These are phyloP conservation scores for Colletotrichum nymphaeae DNA, from an alignment of 2,329 filamentous ascomycete species.

Conservation along the genomic window DNA sequence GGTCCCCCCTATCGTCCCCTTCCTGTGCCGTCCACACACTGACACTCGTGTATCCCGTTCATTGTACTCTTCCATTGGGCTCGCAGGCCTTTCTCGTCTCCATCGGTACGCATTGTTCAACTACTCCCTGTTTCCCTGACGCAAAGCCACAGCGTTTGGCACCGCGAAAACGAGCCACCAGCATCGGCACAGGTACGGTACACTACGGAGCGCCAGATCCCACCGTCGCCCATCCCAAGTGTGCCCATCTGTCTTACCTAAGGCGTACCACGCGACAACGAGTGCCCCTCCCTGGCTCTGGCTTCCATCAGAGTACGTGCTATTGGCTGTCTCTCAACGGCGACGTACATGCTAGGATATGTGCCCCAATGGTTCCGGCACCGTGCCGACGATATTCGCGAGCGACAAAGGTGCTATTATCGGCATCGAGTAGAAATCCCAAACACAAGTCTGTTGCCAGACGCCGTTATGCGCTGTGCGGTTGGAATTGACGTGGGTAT, in stretches of 20 bases:
- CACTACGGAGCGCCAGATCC: not conserved
- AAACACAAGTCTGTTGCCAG: not conserved
- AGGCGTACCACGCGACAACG: not conserved
- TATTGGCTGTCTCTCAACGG: not conserved
- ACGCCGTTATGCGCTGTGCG: not conserved
- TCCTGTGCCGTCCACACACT: too few species aligned
- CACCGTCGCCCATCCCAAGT: not conserved
- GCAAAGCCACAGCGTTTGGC: conserved; percentile 2
- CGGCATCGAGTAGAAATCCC: not conserved
- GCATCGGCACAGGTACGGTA: not conserved
- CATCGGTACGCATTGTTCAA: not conserved
- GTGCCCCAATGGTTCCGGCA: conserved; percentile 4
- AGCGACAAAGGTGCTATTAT: not conserved
- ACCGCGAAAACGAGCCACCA: conserved; percentile 20
- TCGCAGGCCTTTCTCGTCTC: not conserved
- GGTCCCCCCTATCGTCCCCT: not conserved
- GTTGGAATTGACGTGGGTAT: not conserved
- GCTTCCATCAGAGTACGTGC: not conserved
- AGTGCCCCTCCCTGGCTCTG: not conserved
- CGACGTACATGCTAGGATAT: not conserved
- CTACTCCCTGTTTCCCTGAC: conserved; percentile 1
- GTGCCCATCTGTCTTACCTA: not conserved
- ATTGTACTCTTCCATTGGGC: too few species aligned
- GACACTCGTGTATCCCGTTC: too few species aligned
- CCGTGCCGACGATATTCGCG: conserved; percentile 6